Evolutionary conservation across 2,329 filamentous ascomycete species (phyloP).

Genomic region (Apiospora pterosperma): DNA sequence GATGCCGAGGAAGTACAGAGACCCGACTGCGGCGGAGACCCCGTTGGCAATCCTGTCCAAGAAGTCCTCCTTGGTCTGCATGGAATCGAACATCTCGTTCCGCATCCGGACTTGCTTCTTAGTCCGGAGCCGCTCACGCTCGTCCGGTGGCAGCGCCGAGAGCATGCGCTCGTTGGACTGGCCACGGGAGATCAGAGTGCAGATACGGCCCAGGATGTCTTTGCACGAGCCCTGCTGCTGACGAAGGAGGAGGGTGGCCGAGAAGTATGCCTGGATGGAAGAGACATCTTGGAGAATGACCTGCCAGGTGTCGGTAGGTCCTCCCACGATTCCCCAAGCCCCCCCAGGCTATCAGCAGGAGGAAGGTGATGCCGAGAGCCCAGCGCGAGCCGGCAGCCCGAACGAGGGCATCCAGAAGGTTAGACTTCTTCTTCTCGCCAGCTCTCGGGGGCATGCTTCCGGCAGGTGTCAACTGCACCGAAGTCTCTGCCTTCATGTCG

Average conservation of each 20-base stretch:
- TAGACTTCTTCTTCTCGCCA: background rate
- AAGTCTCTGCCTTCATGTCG: background rate
- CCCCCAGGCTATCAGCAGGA: constrained; percentile 26
- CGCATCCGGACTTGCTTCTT: constrained; percentile 16
- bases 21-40: constrained; percentile 23
- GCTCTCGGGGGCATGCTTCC: background rate
- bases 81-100: constrained; percentile 18
- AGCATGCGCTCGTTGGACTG: constrained; percentile 28
- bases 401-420: constrained; percentile 22
- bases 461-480: background rate
- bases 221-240: constrained; percentile 33
- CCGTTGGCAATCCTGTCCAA: constrained; percentile 24
- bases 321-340: constrained; percentile 25
- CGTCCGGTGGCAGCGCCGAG: constrained; percentile 15
- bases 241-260: constrained; percentile 34
- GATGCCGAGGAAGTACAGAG: constrained; percentile 25
- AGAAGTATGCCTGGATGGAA: constrained; percentile 34
- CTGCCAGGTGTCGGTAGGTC: constrained; percentile 31
- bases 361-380: constrained; percentile 27
- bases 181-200: constrained; percentile 29
- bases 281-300: constrained; percentile 32
- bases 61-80: constrained; percentile 26
- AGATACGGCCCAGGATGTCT: constrained; percentile 24
- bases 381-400: constrained; percentile 21
- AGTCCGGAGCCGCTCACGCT: constrained; percentile 12